A percentile compares a stretch with the other conserved stretches of the same genome.
These are phyloP conservation scores for Noccaea bulbosa DNA, from an alignment of 345 rosid species.

Conservation along the genomic window DNA sequence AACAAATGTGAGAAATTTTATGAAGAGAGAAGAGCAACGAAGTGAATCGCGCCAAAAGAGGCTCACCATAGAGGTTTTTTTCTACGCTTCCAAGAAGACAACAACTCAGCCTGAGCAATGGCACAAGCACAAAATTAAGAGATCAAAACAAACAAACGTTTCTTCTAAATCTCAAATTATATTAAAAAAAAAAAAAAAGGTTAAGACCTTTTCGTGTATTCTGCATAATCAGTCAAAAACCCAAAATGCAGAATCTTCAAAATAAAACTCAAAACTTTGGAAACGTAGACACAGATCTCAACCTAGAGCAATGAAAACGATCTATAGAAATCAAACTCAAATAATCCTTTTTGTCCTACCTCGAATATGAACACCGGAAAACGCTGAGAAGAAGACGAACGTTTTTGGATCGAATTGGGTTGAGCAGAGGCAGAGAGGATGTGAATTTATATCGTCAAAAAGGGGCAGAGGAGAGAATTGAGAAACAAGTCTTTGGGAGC, in stretches of 20 bases:
- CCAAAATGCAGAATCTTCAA: conserved; percentile 42
- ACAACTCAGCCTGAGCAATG: conserved; percentile 68
- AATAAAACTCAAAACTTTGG: conserved; percentile 25
- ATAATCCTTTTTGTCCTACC: conserved; percentile 14
- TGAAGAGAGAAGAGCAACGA: conserved; percentile 34
- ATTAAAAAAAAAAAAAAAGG: conserved; percentile 13
- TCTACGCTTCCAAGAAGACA: conserved; percentile 58
- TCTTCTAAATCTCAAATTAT: conserved; percentile 21
- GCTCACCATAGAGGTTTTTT: conserved; percentile 84
- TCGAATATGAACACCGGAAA: conserved; percentile 31
- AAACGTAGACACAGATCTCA: conserved; percentile 40
- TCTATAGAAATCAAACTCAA: conserved; percentile 1
- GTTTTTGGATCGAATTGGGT: conserved; percentile 38
- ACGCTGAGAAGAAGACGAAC: conserved; percentile 18
- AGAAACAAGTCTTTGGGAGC: conserved; percentile 25
- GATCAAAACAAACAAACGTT: conserved; percentile 37
- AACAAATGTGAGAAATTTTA: conserved; percentile 33
- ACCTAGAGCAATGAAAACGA: conserved; percentile 17
- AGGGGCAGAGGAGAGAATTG: conserved; percentile 21
- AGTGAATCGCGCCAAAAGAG: conserved; percentile 43
- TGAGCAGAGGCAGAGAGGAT: conserved; percentile 5
- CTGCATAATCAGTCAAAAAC: conserved; percentile 11
- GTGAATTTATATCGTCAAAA: conserved; percentile 21
- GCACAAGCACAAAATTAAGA: conserved; percentile 40
- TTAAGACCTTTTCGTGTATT: neutral